A percentile compares a stretch with the other conserved stretches of the same genome.
Evolutionary conservation across 1,284 basidiomycete species (phyloP).

Genomic region (Heterobasidion occidentale): DNA sequence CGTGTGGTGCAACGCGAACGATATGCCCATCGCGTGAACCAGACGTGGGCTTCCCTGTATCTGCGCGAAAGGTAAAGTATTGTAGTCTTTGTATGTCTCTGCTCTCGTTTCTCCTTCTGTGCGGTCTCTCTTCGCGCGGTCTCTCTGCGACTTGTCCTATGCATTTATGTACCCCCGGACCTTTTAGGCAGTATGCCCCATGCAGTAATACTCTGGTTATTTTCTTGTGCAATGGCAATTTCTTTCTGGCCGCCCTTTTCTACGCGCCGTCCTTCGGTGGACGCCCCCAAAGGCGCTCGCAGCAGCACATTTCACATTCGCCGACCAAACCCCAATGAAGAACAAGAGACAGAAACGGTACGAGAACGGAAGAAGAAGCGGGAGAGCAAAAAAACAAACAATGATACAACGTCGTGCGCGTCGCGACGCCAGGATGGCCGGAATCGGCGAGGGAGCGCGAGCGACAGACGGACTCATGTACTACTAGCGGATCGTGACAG

Average conservation of each 20-base stretch:
- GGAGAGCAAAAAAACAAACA: too few species aligned
- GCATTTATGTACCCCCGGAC: background rate
- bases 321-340: too few species aligned
- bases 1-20: background rate
- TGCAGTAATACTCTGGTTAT: background rate
- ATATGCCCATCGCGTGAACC: background rate
- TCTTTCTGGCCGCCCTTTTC: background rate
- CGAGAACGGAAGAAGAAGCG: too few species aligned
- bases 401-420: too few species aligned
- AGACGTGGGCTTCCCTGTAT: background rate
- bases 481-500: too few species aligned
- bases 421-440: too few species aligned
- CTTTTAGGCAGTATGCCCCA: background rate
- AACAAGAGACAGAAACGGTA: too few species aligned
- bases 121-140: background rate
- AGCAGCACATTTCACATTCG: too few species aligned
- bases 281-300: too few species aligned
- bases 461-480: too few species aligned
- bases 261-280: too few species aligned
- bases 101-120: background rate
- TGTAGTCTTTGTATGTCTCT: background rate
- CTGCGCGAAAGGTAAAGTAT: background rate
- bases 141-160: background rate
- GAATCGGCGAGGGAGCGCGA: too few species aligned
- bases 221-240: background rate